Percentiles rank a stretch among this genome's conserved stretches.
Conservation (phyloP, 441 rosid species). For the Biscutella laevigata region DNA sequence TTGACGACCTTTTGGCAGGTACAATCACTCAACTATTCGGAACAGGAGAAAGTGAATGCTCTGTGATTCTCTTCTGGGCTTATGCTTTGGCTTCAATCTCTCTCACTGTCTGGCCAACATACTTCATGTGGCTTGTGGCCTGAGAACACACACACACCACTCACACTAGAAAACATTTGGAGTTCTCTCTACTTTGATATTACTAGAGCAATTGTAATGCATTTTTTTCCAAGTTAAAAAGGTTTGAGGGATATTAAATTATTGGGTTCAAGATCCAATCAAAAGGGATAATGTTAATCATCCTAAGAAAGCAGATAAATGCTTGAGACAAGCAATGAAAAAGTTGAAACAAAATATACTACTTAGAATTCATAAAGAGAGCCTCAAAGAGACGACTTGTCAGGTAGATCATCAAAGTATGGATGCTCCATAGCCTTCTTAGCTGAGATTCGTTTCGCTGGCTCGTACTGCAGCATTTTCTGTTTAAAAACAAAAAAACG, state of each 20-base stretch:
- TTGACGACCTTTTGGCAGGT: constrained; percentile 32
- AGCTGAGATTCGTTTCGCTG: constrained; percentile 77
- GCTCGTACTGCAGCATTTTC: constrained; percentile 93
- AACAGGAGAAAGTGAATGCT: constrained; percentile 60
- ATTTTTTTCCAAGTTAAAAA: too few species aligned
- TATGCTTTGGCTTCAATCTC: constrained; percentile 52
- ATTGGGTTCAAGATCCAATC: too few species aligned
- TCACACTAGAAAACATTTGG: background rate
- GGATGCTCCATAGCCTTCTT: constrained; percentile 98
- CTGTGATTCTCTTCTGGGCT: constrained; percentile 61
- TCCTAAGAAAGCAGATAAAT: too few species aligned
- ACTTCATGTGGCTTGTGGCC: constrained; percentile 63
- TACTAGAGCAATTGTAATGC: too few species aligned
- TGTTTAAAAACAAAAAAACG: too few species aligned
- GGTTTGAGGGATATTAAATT: too few species aligned
- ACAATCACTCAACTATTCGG: constrained; percentile 66
- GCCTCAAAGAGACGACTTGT: constrained; percentile 51
- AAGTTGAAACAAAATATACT: too few species aligned
- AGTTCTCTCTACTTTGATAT: background rate
- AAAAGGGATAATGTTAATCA: too few species aligned
- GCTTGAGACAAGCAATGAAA: too few species aligned
- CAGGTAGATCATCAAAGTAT: constrained; percentile 57
- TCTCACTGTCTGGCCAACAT: constrained; percentile 61
- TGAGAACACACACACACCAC: constrained; percentile 5
- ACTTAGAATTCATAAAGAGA: too few species aligned